Evolutionary conservation across 495 filamentous ascomycete species (phyloP).

Genomic region (Xylaria longipes): DNA sequence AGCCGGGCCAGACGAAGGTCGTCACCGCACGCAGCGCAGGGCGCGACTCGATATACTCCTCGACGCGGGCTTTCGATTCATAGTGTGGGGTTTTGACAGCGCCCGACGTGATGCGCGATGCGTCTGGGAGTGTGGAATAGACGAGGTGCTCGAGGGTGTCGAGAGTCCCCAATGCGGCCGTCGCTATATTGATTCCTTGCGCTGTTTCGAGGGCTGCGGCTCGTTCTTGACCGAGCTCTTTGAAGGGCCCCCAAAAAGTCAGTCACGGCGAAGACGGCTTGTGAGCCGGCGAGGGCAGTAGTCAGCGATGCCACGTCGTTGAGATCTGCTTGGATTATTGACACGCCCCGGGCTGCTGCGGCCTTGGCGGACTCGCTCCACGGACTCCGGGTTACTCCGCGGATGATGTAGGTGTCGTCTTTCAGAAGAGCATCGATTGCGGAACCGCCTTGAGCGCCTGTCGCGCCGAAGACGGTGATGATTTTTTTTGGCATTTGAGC

Average conservation of each 20-base stretch:
- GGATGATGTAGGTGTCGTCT: constrained; percentile 56
- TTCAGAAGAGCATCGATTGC: constrained; percentile 59
- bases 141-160: constrained; percentile 54
- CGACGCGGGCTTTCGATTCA: constrained; percentile 46
- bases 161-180: constrained; percentile 50
- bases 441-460: constrained; percentile 66
- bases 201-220: constrained; percentile 10
- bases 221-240: constrained; percentile 10
- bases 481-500: not conserved
- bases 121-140: constrained; percentile 49
- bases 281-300: constrained; percentile 28
- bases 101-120: constrained; percentile 33
- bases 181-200: constrained; percentile 59
- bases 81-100: constrained; percentile 48
- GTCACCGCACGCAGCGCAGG: constrained; percentile 41
- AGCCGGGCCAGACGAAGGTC: constrained; percentile 50
- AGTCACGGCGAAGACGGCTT: constrained; percentile 34
- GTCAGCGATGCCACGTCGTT: constrained; percentile 30
- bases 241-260: constrained; percentile 37
- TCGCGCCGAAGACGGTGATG: constrained; percentile 66
- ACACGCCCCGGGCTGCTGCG: constrained; percentile 17
- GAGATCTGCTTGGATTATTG: constrained; percentile 34
- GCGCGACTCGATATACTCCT: constrained; percentile 45
- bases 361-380: constrained; percentile 50
- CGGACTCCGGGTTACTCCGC: constrained; percentile 62